phyloP scores from a whole-genome alignment of 768 basidiomycete species.

The Ramaria sp. region DNA sequence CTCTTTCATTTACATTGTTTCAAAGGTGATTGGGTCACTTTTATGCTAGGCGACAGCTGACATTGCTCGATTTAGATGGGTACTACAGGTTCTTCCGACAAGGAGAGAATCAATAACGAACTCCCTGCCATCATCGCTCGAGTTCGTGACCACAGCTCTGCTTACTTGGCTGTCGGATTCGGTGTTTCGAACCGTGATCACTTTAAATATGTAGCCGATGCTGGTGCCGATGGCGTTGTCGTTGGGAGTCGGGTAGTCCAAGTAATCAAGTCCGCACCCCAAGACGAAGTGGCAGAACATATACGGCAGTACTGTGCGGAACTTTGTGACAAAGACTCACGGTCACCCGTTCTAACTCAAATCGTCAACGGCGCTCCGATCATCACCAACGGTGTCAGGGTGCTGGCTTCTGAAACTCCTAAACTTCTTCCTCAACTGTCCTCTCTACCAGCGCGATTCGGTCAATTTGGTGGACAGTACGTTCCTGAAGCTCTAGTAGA shows the following conservation, averaged over 20 bases:
- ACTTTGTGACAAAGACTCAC: conserved; percentile 39
- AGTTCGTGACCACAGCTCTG: conserved; percentile 64
- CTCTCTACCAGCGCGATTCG: conserved; percentile 75
- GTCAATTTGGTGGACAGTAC: conserved; percentile 94
- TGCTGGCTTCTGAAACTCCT: conserved; percentile 15
- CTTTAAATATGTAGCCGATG: conserved; percentile 72
- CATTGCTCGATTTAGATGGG: conserved; percentile 63
- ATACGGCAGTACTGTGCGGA: conserved; percentile 69
- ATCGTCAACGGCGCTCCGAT: conserved; percentile 16
- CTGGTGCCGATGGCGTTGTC: conserved; percentile 94
- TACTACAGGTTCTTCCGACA: conserved; percentile 85
- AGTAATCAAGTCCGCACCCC: conserved; percentile 59
- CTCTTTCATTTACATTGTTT: conserved; percentile 97
- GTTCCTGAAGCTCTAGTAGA: conserved; percentile 96
- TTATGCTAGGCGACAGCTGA: background rate
- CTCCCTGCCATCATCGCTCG: conserved; percentile 80
- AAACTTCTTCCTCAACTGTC: conserved; percentile 26
- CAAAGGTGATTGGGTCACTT: conserved; percentile 49
- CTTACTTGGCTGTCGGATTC: conserved; percentile 93
- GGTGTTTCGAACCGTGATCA: conserved; percentile 87
- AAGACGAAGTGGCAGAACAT: conserved; percentile 35
- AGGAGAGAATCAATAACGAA: conserved; percentile 55
- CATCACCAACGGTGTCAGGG: conserved; percentile 13
- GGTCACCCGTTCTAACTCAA: conserved; percentile 7
- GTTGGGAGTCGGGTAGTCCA: conserved; percentile 81